These are phyloP conservation scores for Leucoagaricus sp. DNA, from an alignment of 1,284 basidiomycete genomes.

Conservation along the genomic window DNA sequence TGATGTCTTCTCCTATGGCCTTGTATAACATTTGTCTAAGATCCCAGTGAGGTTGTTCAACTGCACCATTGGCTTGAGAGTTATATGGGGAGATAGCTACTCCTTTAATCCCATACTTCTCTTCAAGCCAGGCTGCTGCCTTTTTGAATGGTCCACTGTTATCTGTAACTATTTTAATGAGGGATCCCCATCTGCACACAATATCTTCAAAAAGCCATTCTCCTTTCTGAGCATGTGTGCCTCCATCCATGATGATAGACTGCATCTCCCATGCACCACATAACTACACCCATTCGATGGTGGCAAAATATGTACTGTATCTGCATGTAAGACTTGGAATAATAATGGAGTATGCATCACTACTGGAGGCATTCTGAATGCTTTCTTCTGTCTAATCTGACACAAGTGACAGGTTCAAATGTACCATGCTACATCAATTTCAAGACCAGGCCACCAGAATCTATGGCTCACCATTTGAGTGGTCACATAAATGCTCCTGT, in stretches of 20 bases:
- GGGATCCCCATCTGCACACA: conserved; percentile 33
- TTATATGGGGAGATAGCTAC: conserved; percentile 29
- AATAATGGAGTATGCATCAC: conserved; percentile 20
- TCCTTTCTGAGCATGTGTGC: conserved; percentile 24
- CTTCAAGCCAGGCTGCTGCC: conserved; percentile 18
- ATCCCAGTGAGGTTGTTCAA: conserved; percentile 27
- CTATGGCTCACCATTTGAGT: conserved; percentile 12
- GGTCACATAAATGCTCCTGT: conserved; percentile 27
- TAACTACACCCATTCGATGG: conserved; percentile 20
- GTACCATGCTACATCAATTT: conserved; percentile 27
- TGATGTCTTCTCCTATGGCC: conserved; percentile 13
- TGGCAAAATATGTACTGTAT: conserved; percentile 21
- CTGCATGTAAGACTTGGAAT: conserved; percentile 22
- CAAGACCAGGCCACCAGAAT: conserved; percentile 35
- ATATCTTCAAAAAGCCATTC: conserved; percentile 33
- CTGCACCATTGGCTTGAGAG: conserved; percentile 26
- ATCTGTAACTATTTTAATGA: conserved; percentile 34
- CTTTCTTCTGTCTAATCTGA: conserved; percentile 23
- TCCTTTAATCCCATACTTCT: conserved; percentile 21
- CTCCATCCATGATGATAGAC: conserved; percentile 28
- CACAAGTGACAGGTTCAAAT: conserved; percentile 31
- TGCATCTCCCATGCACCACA: conserved; percentile 24
- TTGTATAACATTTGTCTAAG: conserved; percentile 17
- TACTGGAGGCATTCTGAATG: conserved; percentile 20
- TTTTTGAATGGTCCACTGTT: conserved; percentile 30